phyloP scores from a whole-genome alignment of 2,329 filamentous ascomycete species.

The Sporothrix euskadiensis region DNA sequence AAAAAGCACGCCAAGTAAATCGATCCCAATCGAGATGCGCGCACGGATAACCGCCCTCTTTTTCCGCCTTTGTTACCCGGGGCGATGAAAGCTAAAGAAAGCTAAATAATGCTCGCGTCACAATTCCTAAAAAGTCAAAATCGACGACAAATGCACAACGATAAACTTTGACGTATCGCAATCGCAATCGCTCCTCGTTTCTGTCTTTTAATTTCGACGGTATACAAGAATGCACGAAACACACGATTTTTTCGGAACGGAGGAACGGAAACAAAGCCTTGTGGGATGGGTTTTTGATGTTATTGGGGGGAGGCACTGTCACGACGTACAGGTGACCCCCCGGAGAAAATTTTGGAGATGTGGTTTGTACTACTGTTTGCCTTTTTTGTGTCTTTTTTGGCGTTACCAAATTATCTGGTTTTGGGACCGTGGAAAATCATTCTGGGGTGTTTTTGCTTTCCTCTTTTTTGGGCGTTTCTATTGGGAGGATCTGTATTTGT shows the following conservation, averaged over 20 bases:
- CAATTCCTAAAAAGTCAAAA: neutral
- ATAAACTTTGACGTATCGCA: neutral
- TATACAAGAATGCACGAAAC: no score
- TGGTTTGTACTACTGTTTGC: neutral
- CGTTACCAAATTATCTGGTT: neutral
- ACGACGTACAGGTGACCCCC: neutral
- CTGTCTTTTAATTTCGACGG: neutral
- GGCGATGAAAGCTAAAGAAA: neutral
- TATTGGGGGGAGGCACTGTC: no score
- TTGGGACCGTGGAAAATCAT: neutral
- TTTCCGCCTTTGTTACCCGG: neutral
- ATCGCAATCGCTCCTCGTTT: neutral
- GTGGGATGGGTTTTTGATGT: no score
- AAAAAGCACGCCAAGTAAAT: neutral
- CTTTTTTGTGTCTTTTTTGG: neutral
- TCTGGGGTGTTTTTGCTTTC: neutral
- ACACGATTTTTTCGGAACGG: no score
- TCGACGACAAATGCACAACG: neutral
- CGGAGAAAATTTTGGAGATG: neutral
- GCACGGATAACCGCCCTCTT: neutral
- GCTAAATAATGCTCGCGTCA: neutral
- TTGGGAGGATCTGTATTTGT: neutral
- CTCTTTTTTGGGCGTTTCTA: neutral
- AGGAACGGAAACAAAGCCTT: no score
- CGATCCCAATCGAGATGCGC: neutral